These are phyloP conservation scores for Pelargonium nanum DNA, from an alignment of 345 rosid species.

Conservation along the genomic window DNA sequence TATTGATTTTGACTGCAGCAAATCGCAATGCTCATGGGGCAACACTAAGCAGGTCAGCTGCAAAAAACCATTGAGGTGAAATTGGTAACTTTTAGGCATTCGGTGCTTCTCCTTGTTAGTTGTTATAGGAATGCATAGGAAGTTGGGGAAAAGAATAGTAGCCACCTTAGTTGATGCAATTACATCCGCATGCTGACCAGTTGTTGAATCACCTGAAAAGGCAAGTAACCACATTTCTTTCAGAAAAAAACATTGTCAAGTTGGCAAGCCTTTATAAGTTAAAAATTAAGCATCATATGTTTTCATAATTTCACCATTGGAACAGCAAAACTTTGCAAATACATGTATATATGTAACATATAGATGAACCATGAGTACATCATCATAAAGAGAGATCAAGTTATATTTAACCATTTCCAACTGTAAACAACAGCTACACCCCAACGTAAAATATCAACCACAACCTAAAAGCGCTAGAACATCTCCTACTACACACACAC, in stretches of 20 bases:
- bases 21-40: slow-evolving; percentile 46
- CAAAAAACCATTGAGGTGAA: neutral
- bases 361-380: neutral
- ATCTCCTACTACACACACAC: neutral
- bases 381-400: neutral
- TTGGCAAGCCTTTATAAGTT: neutral
- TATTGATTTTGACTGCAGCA: slow-evolving; percentile 68
- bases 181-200: slow-evolving; percentile 56
- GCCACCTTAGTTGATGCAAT: slow-evolving; percentile 67
- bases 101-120: neutral
- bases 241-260: neutral
- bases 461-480: neutral
- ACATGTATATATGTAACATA: too few species aligned
- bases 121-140: neutral
- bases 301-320: too few species aligned
- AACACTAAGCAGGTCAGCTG: slow-evolving; percentile 81
- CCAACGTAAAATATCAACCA: neutral
- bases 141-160: neutral
- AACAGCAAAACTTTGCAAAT: too few species aligned
- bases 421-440: neutral
- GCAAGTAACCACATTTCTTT: slow-evolving; percentile 11
- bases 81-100: neutral
- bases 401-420: neutral
- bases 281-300: neutral
- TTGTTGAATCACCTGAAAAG: slow-evolving; percentile 42